Conservation (phyloP, 805 yeast genomes). For the Myxozyma udenii region DNA sequence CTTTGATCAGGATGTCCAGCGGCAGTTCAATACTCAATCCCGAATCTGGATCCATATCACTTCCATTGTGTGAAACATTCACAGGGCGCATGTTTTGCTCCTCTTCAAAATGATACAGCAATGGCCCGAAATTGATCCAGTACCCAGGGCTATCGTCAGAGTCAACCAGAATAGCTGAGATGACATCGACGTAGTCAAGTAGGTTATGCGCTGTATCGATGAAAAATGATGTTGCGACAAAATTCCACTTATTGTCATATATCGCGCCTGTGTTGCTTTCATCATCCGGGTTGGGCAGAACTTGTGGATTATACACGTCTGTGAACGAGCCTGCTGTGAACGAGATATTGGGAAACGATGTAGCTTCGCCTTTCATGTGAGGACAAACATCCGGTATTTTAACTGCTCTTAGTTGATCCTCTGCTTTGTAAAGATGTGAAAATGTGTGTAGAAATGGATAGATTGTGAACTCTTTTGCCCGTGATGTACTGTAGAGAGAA, state of each 20-base stretch:
- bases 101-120: slow-evolving; percentile 71
- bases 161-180: slow-evolving; percentile 44
- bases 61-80: not conserved
- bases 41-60: not conserved
- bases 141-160: slow-evolving; percentile 40
- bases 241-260: slow-evolving; percentile 39
- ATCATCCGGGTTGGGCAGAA: not conserved
- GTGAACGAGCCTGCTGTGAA: slow-evolving; percentile 60
- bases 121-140: slow-evolving; percentile 92
- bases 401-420: slow-evolving; percentile 52
- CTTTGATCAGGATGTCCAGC: slow-evolving; percentile 57
- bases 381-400: slow-evolving; percentile 40
- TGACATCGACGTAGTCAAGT: slow-evolving; percentile 67
- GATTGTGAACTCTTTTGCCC: slow-evolving; percentile 21
- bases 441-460: slow-evolving; percentile 55
- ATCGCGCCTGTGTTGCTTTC: not conserved
- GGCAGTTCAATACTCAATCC: slow-evolving; percentile 70
- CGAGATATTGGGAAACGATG: slow-evolving; percentile 14
- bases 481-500: slow-evolving; percentile 7
- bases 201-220: slow-evolving; percentile 90
- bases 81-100: slow-evolving; percentile 3
- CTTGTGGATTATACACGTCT: slow-evolving; percentile 40
- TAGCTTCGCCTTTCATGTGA: not conserved
- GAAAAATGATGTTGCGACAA: slow-evolving; percentile 58
- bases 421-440: slow-evolving; percentile 54